phyloP scores from a whole-genome alignment of 257 asterid genomes.

The Ilex asprella region DNA sequence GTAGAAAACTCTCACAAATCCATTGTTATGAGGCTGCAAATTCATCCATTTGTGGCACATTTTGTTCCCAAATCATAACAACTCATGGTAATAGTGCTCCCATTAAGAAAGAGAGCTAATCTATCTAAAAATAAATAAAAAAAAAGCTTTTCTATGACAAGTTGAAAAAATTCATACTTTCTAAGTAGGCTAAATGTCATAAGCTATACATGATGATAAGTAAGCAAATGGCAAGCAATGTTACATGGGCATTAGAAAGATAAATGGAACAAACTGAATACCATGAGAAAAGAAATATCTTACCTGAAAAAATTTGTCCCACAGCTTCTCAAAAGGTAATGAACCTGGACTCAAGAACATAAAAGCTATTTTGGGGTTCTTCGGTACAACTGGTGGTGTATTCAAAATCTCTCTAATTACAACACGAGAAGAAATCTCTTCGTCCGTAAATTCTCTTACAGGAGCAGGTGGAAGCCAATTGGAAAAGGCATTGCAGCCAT shows the following conservation, averaged over 20 bases:
- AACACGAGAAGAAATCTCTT: conserved; percentile 79
- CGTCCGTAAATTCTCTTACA: conserved; percentile 74
- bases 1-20: too few relatives aligned
- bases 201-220: too few relatives aligned
- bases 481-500: conserved; percentile 64
- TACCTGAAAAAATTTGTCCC: conserved; percentile 99
- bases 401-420: conserved; percentile 77
- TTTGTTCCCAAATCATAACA: neutral
- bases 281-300: neutral
- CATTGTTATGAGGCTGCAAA: too few relatives aligned
- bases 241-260: neutral
- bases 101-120: neutral
- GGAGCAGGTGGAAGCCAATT: conserved; percentile 85
- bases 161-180: too few relatives aligned
- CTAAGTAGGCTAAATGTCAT: neutral
- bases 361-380: conserved; percentile 82
- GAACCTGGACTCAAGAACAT: conserved; percentile 92
- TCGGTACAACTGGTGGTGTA: conserved; percentile 39
- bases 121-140: neutral
- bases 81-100: neutral
- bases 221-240: neutral
- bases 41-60: conserved; percentile 1
- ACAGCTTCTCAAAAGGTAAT: conserved; percentile 91
- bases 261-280: neutral
- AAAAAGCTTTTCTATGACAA: too few relatives aligned